Base-by-base conservation (phyloP, 163 green algal genomes). In the Chlorella variabilis region DNA sequence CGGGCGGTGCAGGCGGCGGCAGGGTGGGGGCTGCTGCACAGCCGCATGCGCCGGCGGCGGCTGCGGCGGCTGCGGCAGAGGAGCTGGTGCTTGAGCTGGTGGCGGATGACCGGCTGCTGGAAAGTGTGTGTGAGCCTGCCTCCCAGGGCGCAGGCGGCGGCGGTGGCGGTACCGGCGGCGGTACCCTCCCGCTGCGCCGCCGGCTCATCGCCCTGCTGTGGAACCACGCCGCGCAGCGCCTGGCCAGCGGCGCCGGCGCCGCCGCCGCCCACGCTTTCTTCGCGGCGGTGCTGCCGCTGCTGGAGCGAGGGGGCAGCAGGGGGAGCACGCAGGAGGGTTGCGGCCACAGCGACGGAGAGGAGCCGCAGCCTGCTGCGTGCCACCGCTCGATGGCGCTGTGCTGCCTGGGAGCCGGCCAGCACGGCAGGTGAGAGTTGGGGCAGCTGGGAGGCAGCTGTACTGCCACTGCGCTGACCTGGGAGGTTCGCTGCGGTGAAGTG, bases 51-150 rank as follows among this genome's bases (percentile, higher is more conserved):
- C 49, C 25, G 49, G 34, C 4, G 20, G 70, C 31, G 3, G 48
- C 45, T 1, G 39, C 34, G 63, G 34, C 20, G 63, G 54, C 54
- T 33, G 54, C 54, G 18, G 38, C 27, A 41, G 56, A 61, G 48
- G 80, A 67, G 20, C n/a, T 85, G n/a, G 70, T 74, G 42, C 69
- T 85, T 27, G 80, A 85, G 62, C 38, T 80, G 25, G 62, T 63
- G 36, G 80, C 39, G 1, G 80, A 85, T 39, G 80, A 85, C 13
- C 36, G 67, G 4, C 38, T 80, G 62, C 7, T 73, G 18, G 80
- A 85, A 42, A 42, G 41, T 3, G 27, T 78, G 51, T 31, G 45
- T 15, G 70, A 78, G 56, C 75, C 27, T 21, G 27, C 1, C 59
- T 38, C 13, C 7, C 59, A 67, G 17, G 59, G 59, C 54, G 20